Evolutionary conservation across 306 rosid species (phyloP), one percentile per base, ranked within the genome.

Genomic region (Vigna hirtella): DNA sequence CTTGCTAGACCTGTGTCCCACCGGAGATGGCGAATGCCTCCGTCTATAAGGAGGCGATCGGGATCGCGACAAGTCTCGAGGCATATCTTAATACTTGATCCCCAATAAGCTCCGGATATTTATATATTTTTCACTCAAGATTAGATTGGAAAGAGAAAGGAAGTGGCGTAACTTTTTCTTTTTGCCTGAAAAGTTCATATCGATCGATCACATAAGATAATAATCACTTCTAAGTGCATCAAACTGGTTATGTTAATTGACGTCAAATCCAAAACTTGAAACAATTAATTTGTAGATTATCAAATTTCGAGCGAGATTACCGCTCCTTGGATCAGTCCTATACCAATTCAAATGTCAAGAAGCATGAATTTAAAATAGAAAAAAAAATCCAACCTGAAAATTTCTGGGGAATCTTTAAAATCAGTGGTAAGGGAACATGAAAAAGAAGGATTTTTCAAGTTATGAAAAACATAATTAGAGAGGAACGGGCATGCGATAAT

Each of bases 21-120:
- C 79, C 1, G 96, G 97, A 78, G 99, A 90, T 1, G 98, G 98
- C 2, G 93, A 95, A 82, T 40, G 88, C 83, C 97, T 92, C 49
- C 94, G 85, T 91, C 94, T 80, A 68, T 90, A 83, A 2, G 91
- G 89, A 72, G 98, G 98, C 15, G 99, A 93, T 28, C 96, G 89
- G 32, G 97, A 91, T 47, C 91, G 91, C 16, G 98, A 88, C 83
- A 96, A 85, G 83, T 93, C 94, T 77, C 96, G 83, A 73, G 99
- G 94, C 98, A 96, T 96, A 85, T 89, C 82, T 79, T 57, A 74
- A 66, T 42, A 42, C 76, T 85, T 65, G 76, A 80, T 70, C 81
- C 76, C 56, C 83, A 77, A 64, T 30, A 63, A 40, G 32, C 73
- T 69, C 42, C 7, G 38, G 81, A 67, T 61, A 47, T 70, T 12